phyloP scores from a whole-genome alignment of 23 red algal species.

The Agarophyton chilense region DNA sequence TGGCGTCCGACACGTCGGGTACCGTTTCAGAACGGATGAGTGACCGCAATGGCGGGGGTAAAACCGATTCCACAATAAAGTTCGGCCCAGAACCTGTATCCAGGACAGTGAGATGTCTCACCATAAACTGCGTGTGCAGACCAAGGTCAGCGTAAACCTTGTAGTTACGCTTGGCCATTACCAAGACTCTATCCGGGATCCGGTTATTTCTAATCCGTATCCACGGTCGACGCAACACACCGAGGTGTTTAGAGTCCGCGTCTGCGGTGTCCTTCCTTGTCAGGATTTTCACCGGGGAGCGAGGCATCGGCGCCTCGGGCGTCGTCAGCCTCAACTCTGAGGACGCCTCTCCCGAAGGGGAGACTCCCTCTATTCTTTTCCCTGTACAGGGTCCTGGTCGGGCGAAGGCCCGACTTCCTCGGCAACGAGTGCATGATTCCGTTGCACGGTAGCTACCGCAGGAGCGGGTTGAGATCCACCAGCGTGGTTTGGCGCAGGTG shows the following conservation, averaged over 20 bases:
- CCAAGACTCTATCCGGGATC: not conserved
- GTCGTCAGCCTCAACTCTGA: not conserved
- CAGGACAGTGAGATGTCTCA: constrained; percentile 8
- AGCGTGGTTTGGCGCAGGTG: too few species aligned
- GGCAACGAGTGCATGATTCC: too few species aligned
- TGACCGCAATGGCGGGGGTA: not conserved
- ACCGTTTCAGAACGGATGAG: not conserved
- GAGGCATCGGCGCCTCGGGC: not conserved
- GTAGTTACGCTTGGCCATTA: constrained; percentile 37
- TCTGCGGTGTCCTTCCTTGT: not conserved
- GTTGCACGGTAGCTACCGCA: too few species aligned
- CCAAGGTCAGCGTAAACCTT: constrained; percentile 54
- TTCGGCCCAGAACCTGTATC: constrained; percentile 29
- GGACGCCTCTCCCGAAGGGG: constrained; percentile 1
- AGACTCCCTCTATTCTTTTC: not conserved
- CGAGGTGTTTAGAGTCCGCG: not conserved
- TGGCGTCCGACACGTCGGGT: constrained; percentile 21
- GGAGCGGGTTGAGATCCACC: too few species aligned
- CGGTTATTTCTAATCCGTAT: not conserved
- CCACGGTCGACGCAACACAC: constrained; percentile 8
- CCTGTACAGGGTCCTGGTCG: too few species aligned
- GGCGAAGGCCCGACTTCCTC: too few species aligned
- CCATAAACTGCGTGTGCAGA: not conserved
- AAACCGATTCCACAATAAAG: constrained; percentile 11
- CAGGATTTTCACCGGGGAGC: not conserved